Percentiles rank a stretch among this genome's conserved stretches.
Conservation (phyloP, 805 yeast genomes). For the Saccharomycopsis oosterbeekiorum region DNA sequence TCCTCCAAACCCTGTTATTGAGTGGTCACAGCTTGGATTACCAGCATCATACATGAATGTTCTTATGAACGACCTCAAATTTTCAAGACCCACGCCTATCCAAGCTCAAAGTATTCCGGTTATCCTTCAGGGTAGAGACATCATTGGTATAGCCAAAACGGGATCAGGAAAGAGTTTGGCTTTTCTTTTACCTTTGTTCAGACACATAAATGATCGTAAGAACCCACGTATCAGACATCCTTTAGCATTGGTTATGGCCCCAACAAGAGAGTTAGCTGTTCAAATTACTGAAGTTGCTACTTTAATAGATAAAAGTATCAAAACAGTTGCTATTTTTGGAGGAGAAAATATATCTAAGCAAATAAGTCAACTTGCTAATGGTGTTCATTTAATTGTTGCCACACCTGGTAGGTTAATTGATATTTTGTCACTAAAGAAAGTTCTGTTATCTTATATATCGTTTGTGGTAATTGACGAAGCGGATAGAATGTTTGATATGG, state of each 20-base stretch:
- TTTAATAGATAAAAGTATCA: slow-evolving; percentile 43
- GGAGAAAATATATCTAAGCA: slow-evolving; percentile 25
- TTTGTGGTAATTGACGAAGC: slow-evolving; percentile 93
- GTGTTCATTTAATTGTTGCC: slow-evolving; percentile 63
- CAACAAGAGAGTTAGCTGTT: slow-evolving; percentile 85
- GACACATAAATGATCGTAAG: slow-evolving; percentile 66
- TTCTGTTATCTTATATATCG: slow-evolving; percentile 41
- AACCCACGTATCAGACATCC: slow-evolving; percentile 53
- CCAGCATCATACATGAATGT: slow-evolving; percentile 47
- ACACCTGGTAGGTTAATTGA: slow-evolving; percentile 96
- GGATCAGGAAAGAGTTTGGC: slow-evolving; percentile 96
- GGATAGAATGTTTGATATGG: slow-evolving; percentile 92
- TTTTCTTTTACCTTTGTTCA: slow-evolving; percentile 70
- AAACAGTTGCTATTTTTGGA: slow-evolving; percentile 59
- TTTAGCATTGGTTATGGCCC: slow-evolving; percentile 68
- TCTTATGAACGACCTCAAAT: slow-evolving; percentile 41
- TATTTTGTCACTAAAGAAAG: slow-evolving; percentile 51
- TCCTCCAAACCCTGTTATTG: slow-evolving; percentile 54
- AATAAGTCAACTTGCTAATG: slow-evolving; percentile 2
- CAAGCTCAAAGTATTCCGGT: slow-evolving; percentile 89
- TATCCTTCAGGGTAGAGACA: slow-evolving; percentile 80
- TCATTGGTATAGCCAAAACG: slow-evolving; percentile 90
- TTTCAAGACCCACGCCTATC: slow-evolving; percentile 67
- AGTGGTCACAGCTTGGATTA: slow-evolving; percentile 78
- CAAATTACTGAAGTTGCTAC: slow-evolving; percentile 67